phyloP scores from a whole-genome alignment of 805 yeast genomes.

The Geotrichum ghanense region DNA sequence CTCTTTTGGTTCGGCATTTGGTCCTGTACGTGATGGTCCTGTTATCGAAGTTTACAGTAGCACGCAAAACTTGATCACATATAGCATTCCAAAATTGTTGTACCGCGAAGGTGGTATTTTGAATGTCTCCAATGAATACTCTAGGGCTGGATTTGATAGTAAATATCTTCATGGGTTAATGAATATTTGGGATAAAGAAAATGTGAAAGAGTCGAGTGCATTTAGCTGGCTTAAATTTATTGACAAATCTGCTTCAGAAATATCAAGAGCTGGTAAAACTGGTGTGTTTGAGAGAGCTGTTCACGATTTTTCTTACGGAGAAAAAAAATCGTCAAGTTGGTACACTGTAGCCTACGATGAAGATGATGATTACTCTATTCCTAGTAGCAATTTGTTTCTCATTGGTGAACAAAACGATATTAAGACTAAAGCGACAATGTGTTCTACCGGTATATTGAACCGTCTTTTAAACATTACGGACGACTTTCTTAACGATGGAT shows the following conservation, averaged over 20 bases:
- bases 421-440: slow-evolving; percentile 14
- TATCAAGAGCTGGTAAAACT: slow-evolving; percentile 32
- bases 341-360: slow-evolving; percentile 34
- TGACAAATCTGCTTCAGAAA: slow-evolving; percentile 44
- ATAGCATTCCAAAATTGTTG: slow-evolving; percentile 52
- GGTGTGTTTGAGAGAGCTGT: slow-evolving; percentile 47
- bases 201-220: slow-evolving; percentile 27
- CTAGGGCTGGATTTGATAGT: slow-evolving; percentile 32
- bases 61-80: slow-evolving; percentile 50
- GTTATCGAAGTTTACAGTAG: slow-evolving; percentile 52
- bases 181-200: slow-evolving; percentile 52
- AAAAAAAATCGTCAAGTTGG: slow-evolving; percentile 27
- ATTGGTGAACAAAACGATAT: slow-evolving; percentile 6
- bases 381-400: slow-evolving; percentile 17
- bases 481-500: slow-evolving; percentile 43
- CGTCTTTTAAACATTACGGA: slow-evolving; percentile 32
- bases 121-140: slow-evolving; percentile 44
- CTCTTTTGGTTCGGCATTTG: slow-evolving; percentile 63
- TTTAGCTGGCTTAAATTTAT: slow-evolving; percentile 47
- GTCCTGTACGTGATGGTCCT: slow-evolving; percentile 54
- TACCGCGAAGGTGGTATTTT: slow-evolving; percentile 48
- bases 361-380: slow-evolving; percentile 17
- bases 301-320: slow-evolving; percentile 27
- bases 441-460: slow-evolving; percentile 6
- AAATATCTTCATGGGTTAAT: slow-evolving; percentile 36